Percentiles rank a stretch among this genome's conserved stretches.
These are phyloP conservation scores for Orbilia brochopaga DNA, from an alignment of 2,329 filamentous ascomycete genomes.

Conservation along the genomic window DNA sequence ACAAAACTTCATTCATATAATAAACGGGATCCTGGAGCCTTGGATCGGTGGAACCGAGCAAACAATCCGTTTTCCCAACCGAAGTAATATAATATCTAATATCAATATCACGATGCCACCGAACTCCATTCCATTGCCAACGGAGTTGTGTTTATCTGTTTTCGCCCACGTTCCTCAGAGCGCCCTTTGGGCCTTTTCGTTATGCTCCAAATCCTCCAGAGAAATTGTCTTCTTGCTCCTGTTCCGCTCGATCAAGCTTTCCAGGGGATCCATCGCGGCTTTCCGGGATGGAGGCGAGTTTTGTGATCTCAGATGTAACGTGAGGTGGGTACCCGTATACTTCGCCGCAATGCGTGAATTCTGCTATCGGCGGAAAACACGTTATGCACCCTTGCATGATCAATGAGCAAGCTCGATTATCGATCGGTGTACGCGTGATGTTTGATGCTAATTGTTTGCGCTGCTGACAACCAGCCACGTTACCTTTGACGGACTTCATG, in stretches of 20 bases:
- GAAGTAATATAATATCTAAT: no score
- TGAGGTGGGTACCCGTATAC: neutral
- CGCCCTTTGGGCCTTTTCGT: slow-evolving; percentile 15
- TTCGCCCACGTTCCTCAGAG: neutral
- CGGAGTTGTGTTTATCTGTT: slow-evolving; percentile 18
- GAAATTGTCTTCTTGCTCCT: slow-evolving; percentile 13
- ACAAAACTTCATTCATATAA: no score
- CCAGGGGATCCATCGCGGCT: slow-evolving; percentile 4
- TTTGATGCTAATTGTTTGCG: neutral
- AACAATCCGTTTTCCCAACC: no score
- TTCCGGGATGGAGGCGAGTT: slow-evolving; percentile 3
- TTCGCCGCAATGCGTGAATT: neutral
- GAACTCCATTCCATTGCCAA: neutral
- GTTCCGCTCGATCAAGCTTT: slow-evolving; percentile 14
- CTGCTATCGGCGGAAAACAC: neutral
- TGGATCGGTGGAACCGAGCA: no score
- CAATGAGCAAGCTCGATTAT: neutral
- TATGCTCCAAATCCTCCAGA: slow-evolving; percentile 22
- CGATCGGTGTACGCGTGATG: no score
- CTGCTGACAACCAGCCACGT: neutral
- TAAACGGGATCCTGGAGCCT: no score
- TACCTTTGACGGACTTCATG: slow-evolving; percentile 3
- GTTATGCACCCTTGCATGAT: neutral
- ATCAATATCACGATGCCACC: slow-evolving; percentile 11
- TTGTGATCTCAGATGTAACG: slow-evolving; percentile 3